phyloP scores from a whole-genome alignment of 2,329 filamentous ascomycete species.

The Stagonosporopsis cucurbitacearum region DNA sequence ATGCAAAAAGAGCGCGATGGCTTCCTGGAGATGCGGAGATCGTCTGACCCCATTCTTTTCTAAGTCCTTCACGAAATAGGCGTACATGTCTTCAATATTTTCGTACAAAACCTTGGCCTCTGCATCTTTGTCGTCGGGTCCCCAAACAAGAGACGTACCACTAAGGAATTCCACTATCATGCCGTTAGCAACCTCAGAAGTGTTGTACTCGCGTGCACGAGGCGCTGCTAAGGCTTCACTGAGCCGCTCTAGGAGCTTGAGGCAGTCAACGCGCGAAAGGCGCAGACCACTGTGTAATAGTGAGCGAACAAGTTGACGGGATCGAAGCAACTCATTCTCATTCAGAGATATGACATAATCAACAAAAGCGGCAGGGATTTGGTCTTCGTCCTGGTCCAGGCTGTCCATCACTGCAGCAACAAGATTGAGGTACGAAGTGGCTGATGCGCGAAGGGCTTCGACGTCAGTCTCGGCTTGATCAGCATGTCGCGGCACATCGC shows the following conservation, averaged over 20 bases:
- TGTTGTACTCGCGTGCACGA: constrained; percentile 45
- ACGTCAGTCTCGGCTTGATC: constrained; percentile 36
- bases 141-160: constrained; percentile 39
- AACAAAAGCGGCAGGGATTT: constrained; percentile 38
- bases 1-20: constrained; percentile 72
- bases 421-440: constrained; percentile 38
- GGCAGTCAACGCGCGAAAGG: constrained; percentile 33
- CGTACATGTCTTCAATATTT: constrained; percentile 76
- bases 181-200: constrained; percentile 47
- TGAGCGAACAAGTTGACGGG: constrained; percentile 37
- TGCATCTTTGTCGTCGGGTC: constrained; percentile 29
- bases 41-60: constrained; percentile 69
- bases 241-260: constrained; percentile 39
- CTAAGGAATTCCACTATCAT: constrained; percentile 45
- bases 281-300: constrained; percentile 33
- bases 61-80: constrained; percentile 73
- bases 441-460: constrained; percentile 40
- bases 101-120: constrained; percentile 59
- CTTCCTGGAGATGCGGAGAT: constrained; percentile 71
- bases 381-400: constrained; percentile 13
- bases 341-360: constrained; percentile 35
- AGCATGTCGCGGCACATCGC: constrained; percentile 56
- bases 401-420: constrained; percentile 29
- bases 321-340: constrained; percentile 41
- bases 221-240: constrained; percentile 43